Evolutionary conservation across 768 basidiomycete species (phyloP).

Genomic region (Leccinum pellstonianum): DNA sequence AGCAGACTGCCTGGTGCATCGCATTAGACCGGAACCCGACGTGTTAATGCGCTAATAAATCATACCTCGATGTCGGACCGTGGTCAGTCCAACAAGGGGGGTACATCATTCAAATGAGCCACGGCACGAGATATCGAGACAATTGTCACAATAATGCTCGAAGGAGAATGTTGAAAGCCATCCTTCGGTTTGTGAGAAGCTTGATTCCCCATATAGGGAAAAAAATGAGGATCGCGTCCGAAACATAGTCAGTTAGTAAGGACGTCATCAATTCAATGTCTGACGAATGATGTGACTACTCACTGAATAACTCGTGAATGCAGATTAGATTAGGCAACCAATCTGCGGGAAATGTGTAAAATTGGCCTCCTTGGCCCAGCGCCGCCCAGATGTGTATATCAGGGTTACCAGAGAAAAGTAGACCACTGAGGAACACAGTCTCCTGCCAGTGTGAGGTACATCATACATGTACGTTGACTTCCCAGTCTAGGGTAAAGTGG

Average conservation of each 20-base stretch:
- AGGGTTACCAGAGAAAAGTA: conserved; percentile 12
- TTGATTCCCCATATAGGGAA: conserved; percentile 13
- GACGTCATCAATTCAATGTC: background rate
- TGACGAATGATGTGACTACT: background rate
- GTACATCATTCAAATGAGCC: conserved; percentile 7
- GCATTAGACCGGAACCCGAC: background rate
- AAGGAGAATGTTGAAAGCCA: conserved; percentile 15
- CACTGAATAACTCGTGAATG: background rate
- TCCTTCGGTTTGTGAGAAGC: conserved; percentile 11
- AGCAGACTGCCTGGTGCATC: conserved; percentile 12
- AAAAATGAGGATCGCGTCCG: conserved; percentile 14
- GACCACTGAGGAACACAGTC: background rate
- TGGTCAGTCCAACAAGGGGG: conserved; percentile 9
- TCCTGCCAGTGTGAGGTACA: background rate
- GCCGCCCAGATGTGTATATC: background rate
- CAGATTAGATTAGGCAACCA: background rate
- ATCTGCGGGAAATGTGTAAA: background rate
- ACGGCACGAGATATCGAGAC: conserved; percentile 11
- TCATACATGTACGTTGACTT: background rate
- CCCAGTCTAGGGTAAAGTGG: background rate
- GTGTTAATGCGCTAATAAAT: background rate
- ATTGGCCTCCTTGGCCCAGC: background rate
- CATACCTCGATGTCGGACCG: conserved; percentile 16
- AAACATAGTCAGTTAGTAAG: conserved; percentile 20
- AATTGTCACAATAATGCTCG: conserved; percentile 10